Base-by-base conservation (phyloP, 129 eudicot genomes). In the Daucus carota region DNA sequence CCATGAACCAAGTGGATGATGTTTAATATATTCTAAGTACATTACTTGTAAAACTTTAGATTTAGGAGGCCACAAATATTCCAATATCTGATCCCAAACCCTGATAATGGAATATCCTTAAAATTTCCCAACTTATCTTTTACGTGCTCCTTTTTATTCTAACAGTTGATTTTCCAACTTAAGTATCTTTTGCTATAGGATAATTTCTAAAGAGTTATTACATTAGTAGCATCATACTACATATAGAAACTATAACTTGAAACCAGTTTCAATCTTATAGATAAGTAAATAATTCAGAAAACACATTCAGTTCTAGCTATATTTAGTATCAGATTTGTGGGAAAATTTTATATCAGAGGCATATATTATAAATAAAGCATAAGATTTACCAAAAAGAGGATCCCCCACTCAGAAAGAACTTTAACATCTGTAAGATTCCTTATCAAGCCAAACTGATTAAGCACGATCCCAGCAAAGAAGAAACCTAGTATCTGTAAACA, bases 321-420 rank as follows among this genome's bases (percentile, higher is more conserved):
- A 0, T 52, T 22, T 54, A 0, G 15, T n/a, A 52, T 6, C 29
- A 57, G 31, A 24, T n/a, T 57, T 15, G 24, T n/a, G 48, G 65
- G 31, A 57, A n/a, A 22, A 8, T n/a, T 22, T 22, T 22, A 9
- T 57, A 57, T 3, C 31, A 57, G 65, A 57, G 65, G 22, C 0
- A 54, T 22, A n/a, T 10, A n/a, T 14, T n/a, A 33, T 3, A 72
- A 82, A 48, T 69, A 29, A 40, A 46, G 74, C 13, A 76, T n/a
- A 38, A 73, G 77, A 76, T 15, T 76, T 85, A 94, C 99, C 97
- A 94, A 83, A 86, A 94, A 94, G 80, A 94, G 97, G 73, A 94
- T 90, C 8, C 99, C 99, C 99, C 99, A 94, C 76, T 94, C 99
- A 20, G 99, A 94, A 38, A 94, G 94, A 85, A 94, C 81, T 79